Conservation (phyloP, 371 early-diverging fungal species). For the Phascolomyces articulosus region DNA sequence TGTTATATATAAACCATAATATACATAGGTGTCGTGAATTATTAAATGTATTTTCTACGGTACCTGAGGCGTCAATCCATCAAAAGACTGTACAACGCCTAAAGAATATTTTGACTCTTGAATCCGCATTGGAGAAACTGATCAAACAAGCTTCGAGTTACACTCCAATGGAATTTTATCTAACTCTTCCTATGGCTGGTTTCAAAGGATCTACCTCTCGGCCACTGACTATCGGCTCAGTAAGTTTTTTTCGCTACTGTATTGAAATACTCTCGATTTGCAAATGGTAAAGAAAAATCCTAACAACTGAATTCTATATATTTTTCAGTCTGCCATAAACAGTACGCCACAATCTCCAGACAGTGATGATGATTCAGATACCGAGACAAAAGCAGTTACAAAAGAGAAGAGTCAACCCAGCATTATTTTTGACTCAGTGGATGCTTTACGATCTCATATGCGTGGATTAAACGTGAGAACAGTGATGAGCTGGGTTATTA, state of each 20-base stretch:
- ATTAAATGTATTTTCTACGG: constrained; percentile 68
- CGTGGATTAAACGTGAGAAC: constrained; percentile 52
- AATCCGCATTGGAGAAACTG: constrained; percentile 43
- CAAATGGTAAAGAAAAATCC: too few species aligned
- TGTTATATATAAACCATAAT: background rate
- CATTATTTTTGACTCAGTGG: constrained; percentile 7
- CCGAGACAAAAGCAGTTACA: constrained; percentile 9
- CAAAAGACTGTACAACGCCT: constrained; percentile 29
- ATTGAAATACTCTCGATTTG: too few species aligned
- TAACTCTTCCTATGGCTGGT: constrained; percentile 1
- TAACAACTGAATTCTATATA: too few species aligned
- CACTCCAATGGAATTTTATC: constrained; percentile 43
- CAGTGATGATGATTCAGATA: constrained; percentile 11
- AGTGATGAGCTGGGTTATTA: too few species aligned
- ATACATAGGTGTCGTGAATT: constrained; percentile 71
- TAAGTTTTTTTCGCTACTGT: too few species aligned
- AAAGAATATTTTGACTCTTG: constrained; percentile 39
- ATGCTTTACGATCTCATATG: constrained; percentile 40
- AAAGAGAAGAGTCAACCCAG: constrained; percentile 1
- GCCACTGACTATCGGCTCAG: background rate
- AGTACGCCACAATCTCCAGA: constrained; percentile 16
- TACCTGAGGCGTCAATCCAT: constrained; percentile 40
- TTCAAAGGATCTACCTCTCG: constrained; percentile 3
- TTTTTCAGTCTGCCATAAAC: too few species aligned
- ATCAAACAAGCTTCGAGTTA: constrained; percentile 39